These are phyloP conservation scores for Lichenothelia convexa DNA, from an alignment of 495 filamentous ascomycete species.

Conservation along the genomic window DNA sequence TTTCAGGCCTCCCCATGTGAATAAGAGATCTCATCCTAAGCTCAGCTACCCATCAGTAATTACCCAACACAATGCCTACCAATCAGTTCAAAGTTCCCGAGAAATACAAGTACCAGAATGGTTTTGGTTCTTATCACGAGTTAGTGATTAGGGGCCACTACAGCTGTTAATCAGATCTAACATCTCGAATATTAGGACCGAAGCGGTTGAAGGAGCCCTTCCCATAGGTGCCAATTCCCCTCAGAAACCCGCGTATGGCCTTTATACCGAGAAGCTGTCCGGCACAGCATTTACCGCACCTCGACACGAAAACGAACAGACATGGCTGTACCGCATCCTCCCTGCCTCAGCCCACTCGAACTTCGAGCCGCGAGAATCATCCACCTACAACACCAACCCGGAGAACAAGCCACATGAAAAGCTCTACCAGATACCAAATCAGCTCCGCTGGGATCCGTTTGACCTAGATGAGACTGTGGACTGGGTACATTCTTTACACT, in stretches of 20 bases:
- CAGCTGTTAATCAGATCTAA: background rate
- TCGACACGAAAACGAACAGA: slow-evolving; percentile 70
- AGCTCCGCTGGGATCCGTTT: slow-evolving; percentile 84
- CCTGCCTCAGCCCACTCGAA: slow-evolving; percentile 66
- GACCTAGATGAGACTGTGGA: slow-evolving; percentile 54
- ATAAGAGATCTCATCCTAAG: too few species aligned
- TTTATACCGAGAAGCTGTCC: slow-evolving; percentile 87
- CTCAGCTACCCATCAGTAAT: too few species aligned
- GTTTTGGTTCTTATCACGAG: slow-evolving; percentile 43
- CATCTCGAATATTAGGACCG: slow-evolving; percentile 17
- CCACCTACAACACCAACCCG: slow-evolving; percentile 33
- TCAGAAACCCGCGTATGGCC: slow-evolving; percentile 64
- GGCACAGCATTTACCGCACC: slow-evolving; percentile 89
- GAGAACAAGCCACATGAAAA: slow-evolving; percentile 28
- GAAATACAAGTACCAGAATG: slow-evolving; percentile 39
- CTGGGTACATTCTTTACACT: slow-evolving; percentile 60
- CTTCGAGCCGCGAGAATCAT: slow-evolving; percentile 39
- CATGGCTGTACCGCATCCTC: slow-evolving; percentile 88
- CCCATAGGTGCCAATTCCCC: slow-evolving; percentile 67
- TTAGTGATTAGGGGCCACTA: slow-evolving; percentile 19
- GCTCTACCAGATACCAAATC: slow-evolving; percentile 58
- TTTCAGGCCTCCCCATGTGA: too few species aligned
- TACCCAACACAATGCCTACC: slow-evolving; percentile 35
- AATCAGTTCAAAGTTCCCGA: slow-evolving; percentile 36
- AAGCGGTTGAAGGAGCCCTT: slow-evolving; percentile 39